Evolutionary conservation across 345 rosid genomes (phyloP).

Genomic region (Gynandropsis gynandra): DNA sequence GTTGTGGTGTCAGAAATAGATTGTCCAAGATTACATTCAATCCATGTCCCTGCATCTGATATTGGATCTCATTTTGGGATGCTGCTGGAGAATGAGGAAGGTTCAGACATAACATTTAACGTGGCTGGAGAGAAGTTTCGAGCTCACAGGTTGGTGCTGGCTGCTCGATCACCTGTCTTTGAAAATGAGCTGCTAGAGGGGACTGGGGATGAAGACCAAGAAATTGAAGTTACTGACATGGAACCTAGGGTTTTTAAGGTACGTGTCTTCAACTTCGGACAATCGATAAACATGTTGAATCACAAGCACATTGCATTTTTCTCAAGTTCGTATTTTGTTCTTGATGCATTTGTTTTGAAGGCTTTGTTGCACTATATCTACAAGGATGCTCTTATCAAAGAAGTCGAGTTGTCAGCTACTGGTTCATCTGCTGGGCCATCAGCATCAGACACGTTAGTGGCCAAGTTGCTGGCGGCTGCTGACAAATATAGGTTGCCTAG

Average conservation of each 20-base stretch:
- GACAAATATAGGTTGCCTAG: constrained; percentile 75
- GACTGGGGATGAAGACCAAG: constrained; percentile 48
- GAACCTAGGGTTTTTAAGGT: constrained; percentile 92
- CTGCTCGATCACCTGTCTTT: constrained; percentile 80
- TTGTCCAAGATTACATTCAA: constrained; percentile 67
- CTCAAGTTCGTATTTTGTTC: constrained; percentile 18
- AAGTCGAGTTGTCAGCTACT: constrained; percentile 45
- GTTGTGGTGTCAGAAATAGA: constrained; percentile 85
- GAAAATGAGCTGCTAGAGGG: constrained; percentile 57
- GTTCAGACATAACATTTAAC: constrained; percentile 63
- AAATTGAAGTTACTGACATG: constrained; percentile 55
- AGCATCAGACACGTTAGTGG: constrained; percentile 50
- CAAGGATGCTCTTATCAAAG: constrained; percentile 62
- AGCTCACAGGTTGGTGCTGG: constrained; percentile 81
- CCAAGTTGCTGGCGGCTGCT: constrained; percentile 80
- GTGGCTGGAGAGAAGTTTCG: constrained; percentile 67
- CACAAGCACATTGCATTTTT: not conserved
- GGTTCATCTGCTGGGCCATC: constrained; percentile 47
- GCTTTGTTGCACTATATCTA: constrained; percentile 81
- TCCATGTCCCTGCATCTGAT: constrained; percentile 86
- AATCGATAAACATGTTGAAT: not conserved
- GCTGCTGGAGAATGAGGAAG: constrained; percentile 76
- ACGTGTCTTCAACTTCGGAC: constrained; percentile 15
- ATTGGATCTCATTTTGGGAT: constrained; percentile 71
- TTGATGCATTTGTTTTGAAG: constrained; percentile 32